phyloP scores from a whole-genome alignment of 139 green algal species.

The Gonium pectorale region DNA sequence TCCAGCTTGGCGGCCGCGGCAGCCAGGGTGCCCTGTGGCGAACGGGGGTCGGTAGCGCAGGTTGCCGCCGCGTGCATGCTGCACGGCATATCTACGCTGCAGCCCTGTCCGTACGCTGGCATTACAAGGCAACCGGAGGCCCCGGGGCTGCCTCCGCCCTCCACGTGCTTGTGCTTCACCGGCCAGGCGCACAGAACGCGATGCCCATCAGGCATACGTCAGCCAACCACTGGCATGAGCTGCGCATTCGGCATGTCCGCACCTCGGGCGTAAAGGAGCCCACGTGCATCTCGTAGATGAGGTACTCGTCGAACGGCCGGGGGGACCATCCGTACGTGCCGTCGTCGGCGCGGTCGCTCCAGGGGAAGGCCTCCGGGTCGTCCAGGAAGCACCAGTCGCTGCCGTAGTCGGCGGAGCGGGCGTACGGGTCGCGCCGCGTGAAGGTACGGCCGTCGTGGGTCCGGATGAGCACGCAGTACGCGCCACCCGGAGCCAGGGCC shows the following conservation, averaged over 20 bases:
- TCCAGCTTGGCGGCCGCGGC: slow-evolving; percentile 54
- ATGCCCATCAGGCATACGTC: too few relatives aligned
- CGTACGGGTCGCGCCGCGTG: slow-evolving; percentile 57
- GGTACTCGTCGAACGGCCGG: slow-evolving; percentile 50
- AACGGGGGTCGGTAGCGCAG: too few relatives aligned
- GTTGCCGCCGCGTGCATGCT: too few relatives aligned
- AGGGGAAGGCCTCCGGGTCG: slow-evolving; percentile 51
- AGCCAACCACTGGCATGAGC: too few relatives aligned
- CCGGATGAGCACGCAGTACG: slow-evolving; percentile 33
- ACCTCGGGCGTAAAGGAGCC: slow-evolving; percentile 73
- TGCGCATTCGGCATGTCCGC: too few relatives aligned
- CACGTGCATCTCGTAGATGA: slow-evolving; percentile 84
- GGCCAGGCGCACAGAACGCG: too few relatives aligned
- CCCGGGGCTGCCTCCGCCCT: too few relatives aligned
- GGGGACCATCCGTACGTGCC: slow-evolving; percentile 32
- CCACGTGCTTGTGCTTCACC: too few relatives aligned
- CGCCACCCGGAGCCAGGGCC: slow-evolving; percentile 7
- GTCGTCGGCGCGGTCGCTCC: neutral
- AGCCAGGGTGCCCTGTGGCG: slow-evolving; percentile 55
- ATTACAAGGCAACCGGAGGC: too few relatives aligned
- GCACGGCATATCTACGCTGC: too few relatives aligned
- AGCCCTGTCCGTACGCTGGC: too few relatives aligned
- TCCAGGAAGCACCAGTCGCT: slow-evolving; percentile 61
- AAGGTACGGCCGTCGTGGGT: slow-evolving; percentile 41
- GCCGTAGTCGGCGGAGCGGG: slow-evolving; percentile 39